Base-by-base conservation (phyloP, 2,329 filamentous ascomycete genomes). In the Eutypella sp. region DNA sequence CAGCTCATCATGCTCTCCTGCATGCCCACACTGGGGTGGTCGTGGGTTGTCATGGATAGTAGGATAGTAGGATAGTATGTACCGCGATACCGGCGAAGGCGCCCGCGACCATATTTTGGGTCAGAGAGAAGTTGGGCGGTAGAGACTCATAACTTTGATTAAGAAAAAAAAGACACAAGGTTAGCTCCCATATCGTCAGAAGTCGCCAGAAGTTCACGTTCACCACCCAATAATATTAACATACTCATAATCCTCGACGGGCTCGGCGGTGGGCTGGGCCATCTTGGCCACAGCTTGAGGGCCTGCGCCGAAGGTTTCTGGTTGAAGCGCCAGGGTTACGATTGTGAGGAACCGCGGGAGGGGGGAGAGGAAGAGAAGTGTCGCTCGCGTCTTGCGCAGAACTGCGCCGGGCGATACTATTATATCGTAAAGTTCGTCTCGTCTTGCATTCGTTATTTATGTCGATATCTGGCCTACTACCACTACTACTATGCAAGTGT, bases 21-120 rank as follows among this genome's bases (percentile, higher is more conserved):
- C n/a, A n/a, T n/a, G 6, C 16, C 36, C n/a, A 18, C 31, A 31
- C n/a, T n/a, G n/a, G n/a, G n/a, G n/a, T n/a, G n/a, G n/a, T n/a
- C n/a, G n/a, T n/a, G n/a, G n/a, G n/a, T n/a, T n/a, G n/a, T n/a
- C n/a, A n/a, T n/a, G n/a, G n/a, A n/a, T n/a, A n/a, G n/a, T n/a
- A 18, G 16, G 25, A 20, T 24, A 7, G 7, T 24, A 27, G 24
- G 27, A 29, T 57, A 40, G 25, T 22, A 64, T 84, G 59, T 83
- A 95, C 89, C 61, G 91, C 89, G 71, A 96, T 95, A 58, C 93
- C 93, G 48, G 93, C 93, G 71, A 97, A 96, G 57, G 93, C 93
- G 67, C 93, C 93, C 46, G 93, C 93, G 53, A 85, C 75, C 90
- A 97, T 96, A 70, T 97, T 99, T 66, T 93, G 89, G 55, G 86